Base-by-base conservation (phyloP, 31 red algal species). In the Asparagopsis taxiformis region DNA sequence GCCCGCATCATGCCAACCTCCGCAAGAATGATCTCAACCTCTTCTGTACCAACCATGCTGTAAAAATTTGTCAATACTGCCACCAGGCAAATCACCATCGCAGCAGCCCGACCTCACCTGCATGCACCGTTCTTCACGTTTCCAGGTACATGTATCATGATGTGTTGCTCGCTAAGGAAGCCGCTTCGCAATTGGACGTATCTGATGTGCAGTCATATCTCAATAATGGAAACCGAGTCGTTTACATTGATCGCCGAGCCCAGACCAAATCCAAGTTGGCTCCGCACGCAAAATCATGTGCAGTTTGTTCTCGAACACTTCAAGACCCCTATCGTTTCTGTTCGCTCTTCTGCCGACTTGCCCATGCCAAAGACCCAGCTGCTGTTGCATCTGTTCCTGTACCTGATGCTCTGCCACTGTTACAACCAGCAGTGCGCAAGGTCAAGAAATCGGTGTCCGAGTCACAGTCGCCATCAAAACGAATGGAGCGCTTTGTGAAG, bases 91-190 rank as follows among this genome's bases (percentile, higher is more conserved):
- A n/a, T n/a, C n/a, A n/a, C n/a, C n/a, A 57, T 44, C 66, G 29
- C 15, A 31, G 31, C 66, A 57, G 30, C 26, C 55, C 5, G 54
- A 28, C 36, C 41, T 35, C 8, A 16, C 3, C 7, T 68, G 61
- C 24, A 67, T n/a, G n/a, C n/a, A n/a, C 26, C 1, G 43, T 67
- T 58, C 62, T 79, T 15, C 75, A 79, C 59, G 51, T 79, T n/a
- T 79, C 75, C 20, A 24, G 75, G n/a, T 79, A 79, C 60, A 79
- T 79, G 75, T 79, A 79, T 39, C 75, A 79, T 21, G 52, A 60
- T 46, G 72, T 75, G 2, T 25, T 75, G 8, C 72, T 41, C n/a
- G 13, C 22, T 10, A 39, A 41, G 52, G 55, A 75, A 30, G 37
- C 55, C 23, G 55, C 8, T 5, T 16, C 56, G 21, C 56, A 48